Percentiles rank a stretch among this genome's conserved stretches.
Conservation (phyloP, 805 yeast genomes). For the Starmerella bombicola region DNA sequence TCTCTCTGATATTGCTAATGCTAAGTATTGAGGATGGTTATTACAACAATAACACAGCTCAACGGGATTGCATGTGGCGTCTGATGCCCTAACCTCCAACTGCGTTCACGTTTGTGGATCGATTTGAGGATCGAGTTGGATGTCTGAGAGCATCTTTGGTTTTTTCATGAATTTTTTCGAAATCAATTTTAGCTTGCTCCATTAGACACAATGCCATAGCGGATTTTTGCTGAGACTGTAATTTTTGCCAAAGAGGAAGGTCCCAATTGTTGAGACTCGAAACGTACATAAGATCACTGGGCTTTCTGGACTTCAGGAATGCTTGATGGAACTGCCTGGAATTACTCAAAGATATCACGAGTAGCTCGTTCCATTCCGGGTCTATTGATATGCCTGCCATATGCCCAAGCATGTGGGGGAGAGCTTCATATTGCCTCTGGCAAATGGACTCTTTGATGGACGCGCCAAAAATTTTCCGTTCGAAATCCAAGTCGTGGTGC, state of each 20-base stretch:
- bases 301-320: not conserved
- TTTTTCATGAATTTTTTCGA: constrained; percentile 1
- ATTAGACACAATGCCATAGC: constrained; percentile 2
- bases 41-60: no score
- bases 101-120: no score
- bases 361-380: constrained; percentile 1
- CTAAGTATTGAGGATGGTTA: no score
- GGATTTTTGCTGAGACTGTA: not conserved
- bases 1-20: no score
- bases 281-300: constrained; percentile 1
- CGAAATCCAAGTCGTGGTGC: not conserved
- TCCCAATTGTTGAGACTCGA: constrained; percentile 6
- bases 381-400: not conserved
- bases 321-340: constrained; percentile 12
- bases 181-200: constrained; percentile 1
- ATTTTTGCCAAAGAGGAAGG: constrained; percentile 4
- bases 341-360: constrained; percentile 8
- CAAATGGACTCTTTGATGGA: constrained; percentile 8
- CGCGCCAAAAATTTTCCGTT: constrained; percentile 5
- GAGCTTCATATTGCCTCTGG: constrained; percentile 1
- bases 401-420: constrained; percentile 9
- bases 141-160: no score
- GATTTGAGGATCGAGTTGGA: no score
- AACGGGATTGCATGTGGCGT: no score
- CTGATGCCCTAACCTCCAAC: no score